Evolutionary conservation across 495 filamentous ascomycete genomes (phyloP).

Genomic region (Cercophora samala): DNA sequence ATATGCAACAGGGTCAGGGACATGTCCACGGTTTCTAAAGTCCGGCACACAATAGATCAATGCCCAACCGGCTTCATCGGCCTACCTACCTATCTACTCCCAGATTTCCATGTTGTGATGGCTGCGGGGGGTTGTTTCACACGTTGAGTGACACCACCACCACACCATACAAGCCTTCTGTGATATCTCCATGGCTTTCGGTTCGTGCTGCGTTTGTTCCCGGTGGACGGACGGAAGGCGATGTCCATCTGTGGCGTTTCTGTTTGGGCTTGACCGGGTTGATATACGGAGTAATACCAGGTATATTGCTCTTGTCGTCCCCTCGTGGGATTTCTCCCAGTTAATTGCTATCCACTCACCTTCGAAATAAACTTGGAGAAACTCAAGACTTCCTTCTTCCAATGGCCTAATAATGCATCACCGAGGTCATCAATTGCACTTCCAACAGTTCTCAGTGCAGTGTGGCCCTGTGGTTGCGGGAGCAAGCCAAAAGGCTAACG

Average conservation of each 20-base stretch:
- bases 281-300: too few species aligned
- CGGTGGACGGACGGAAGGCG: background rate
- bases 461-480: too few species aligned
- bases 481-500: too few species aligned
- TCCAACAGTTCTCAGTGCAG: too few species aligned
- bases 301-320: background rate
- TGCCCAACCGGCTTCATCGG: too few species aligned
- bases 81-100: too few species aligned
- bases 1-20: background rate
- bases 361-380: background rate
- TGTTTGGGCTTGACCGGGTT: background rate
- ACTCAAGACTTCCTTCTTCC: too few species aligned
- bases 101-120: background rate
- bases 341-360: background rate
- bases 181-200: constrained; percentile 9
- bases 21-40: too few species aligned
- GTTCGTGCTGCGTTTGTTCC: background rate
- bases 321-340: background rate
- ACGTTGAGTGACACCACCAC: constrained; percentile 4
- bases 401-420: too few species aligned
- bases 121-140: constrained; percentile 3
- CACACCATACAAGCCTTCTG: background rate
- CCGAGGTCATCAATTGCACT: too few species aligned
- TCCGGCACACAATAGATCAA: too few species aligned
- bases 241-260: background rate